Evolutionary conservation across 805 yeast genomes (phyloP).

Genomic region (Candida caryicola): DNA sequence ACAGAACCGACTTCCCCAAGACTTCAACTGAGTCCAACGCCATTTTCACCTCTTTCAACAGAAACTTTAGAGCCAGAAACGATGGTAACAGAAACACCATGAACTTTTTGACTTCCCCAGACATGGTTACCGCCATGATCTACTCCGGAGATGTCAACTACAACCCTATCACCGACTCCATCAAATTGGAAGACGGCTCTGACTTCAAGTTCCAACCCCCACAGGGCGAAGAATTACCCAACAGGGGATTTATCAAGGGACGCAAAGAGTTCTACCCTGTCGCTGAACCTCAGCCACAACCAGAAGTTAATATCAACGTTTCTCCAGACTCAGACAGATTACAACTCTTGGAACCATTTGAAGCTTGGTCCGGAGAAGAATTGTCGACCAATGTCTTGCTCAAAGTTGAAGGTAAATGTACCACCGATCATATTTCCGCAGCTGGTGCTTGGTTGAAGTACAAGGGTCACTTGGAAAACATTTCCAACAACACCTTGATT

Average conservation of each 20-base stretch:
- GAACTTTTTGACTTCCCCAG: constrained; percentile 98
- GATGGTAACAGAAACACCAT: constrained; percentile 98
- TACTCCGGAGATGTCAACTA: constrained; percentile 90
- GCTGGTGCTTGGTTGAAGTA: constrained; percentile 99
- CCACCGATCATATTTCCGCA: constrained; percentile 97
- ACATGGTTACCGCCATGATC: constrained; percentile 94
- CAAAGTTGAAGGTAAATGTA: constrained; percentile 97
- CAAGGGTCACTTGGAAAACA: constrained; percentile 96
- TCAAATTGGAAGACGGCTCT: constrained; percentile 66
- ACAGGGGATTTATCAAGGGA: constrained; percentile 71
- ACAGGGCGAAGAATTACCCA: constrained; percentile 80
- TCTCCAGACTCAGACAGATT: constrained; percentile 88
- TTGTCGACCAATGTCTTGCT: constrained; percentile 69
- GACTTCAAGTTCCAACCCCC: constrained; percentile 79
- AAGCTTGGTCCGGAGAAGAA: constrained; percentile 84
- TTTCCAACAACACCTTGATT: constrained; percentile 89
- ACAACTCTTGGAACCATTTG: constrained; percentile 86
- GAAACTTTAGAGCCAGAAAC: constrained; percentile 96
- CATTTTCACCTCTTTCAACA: constrained; percentile 94
- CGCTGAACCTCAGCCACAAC: constrained; percentile 60
- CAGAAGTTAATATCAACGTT: constrained; percentile 62
- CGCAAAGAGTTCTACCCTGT: constrained; percentile 74
- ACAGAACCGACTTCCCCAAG: constrained; percentile 75
- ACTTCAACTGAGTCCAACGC: constrained; percentile 71
- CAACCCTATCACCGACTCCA: constrained; percentile 88